Conservation (phyloP, 2,329 filamentous ascomycete genomes). For the Claviceps maximensis region DNA sequence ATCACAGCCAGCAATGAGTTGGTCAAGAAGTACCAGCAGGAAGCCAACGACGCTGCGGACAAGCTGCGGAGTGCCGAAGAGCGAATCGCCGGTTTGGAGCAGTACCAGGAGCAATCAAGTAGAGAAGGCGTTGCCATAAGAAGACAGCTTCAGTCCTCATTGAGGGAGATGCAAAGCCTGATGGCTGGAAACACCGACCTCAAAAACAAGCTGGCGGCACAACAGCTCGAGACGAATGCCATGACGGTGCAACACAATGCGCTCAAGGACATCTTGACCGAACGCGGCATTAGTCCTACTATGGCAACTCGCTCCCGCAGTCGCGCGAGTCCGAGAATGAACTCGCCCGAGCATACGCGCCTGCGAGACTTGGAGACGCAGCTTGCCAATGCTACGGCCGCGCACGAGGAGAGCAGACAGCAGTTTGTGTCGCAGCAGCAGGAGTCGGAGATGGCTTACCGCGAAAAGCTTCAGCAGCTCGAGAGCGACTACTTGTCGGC, state of each 20-base stretch:
- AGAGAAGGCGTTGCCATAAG: conserved; percentile 82
- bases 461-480: conserved; percentile 83
- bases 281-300: conserved; percentile 73
- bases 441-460: conserved; percentile 78
- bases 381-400: conserved; percentile 59
- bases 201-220: conserved; percentile 67
- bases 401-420: conserved; percentile 75
- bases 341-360: conserved; percentile 68
- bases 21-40: conserved; percentile 77
- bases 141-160: conserved; percentile 72
- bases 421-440: conserved; percentile 67
- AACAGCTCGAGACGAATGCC: conserved; percentile 89
- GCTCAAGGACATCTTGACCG: conserved; percentile 80
- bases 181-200: conserved; percentile 71
- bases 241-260: conserved; percentile 84
- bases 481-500: conserved; percentile 97
- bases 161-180: conserved; percentile 73
- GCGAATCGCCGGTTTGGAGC: conserved; percentile 88
- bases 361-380: conserved; percentile 81
- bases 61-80: conserved; percentile 89
- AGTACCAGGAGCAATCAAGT: conserved; percentile 94
- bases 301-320: conserved; percentile 58
- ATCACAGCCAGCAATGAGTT: conserved; percentile 64
- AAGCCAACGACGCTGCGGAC: conserved; percentile 75
- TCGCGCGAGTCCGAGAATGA: conserved; percentile 55